phyloP scores from a whole-genome alignment of 257 asterid species.

The Solanum etuberosum region DNA sequence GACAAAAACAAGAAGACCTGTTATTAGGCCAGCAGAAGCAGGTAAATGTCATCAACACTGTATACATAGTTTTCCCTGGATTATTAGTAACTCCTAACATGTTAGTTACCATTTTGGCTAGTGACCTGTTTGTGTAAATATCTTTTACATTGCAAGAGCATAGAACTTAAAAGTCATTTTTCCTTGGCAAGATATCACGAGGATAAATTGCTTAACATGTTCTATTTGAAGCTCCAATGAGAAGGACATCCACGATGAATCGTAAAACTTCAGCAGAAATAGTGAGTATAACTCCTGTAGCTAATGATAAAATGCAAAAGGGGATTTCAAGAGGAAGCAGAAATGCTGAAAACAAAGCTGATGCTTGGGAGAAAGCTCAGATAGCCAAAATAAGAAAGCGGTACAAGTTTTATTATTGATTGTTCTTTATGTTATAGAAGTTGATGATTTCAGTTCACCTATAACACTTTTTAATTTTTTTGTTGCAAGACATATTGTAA shows the following conservation, averaged over 20 bases:
- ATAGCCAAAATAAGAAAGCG: conserved; percentile 43
- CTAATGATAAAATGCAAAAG: conserved; percentile 18
- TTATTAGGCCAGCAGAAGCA: conserved; percentile 14
- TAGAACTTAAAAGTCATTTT: neutral
- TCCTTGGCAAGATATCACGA: neutral
- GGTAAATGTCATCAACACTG: conserved; percentile 6
- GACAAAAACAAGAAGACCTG: conserved; percentile 19
- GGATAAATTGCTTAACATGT: neutral
- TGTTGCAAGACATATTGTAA: neutral
- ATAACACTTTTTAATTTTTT: neutral
- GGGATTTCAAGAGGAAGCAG: conserved; percentile 12
- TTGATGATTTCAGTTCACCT: neutral
- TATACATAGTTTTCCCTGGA: neutral
- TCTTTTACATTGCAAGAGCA: neutral
- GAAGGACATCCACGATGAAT: conserved; percentile 16
- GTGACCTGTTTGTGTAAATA: neutral
- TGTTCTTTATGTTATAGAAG: neutral
- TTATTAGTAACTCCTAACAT: neutral
- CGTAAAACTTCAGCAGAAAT: conserved; percentile 14
- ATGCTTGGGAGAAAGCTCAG: conserved; percentile 58
- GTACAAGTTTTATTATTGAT: conserved; percentile 14
- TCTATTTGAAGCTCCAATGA: conserved; percentile 20
- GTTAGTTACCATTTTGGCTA: neutral
- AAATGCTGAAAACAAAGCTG: conserved; percentile 26
- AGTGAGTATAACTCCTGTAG: conserved; percentile 13